Conservation (phyloP, 2,329 filamentous ascomycete species). For the Exophiala sideris region DNA sequence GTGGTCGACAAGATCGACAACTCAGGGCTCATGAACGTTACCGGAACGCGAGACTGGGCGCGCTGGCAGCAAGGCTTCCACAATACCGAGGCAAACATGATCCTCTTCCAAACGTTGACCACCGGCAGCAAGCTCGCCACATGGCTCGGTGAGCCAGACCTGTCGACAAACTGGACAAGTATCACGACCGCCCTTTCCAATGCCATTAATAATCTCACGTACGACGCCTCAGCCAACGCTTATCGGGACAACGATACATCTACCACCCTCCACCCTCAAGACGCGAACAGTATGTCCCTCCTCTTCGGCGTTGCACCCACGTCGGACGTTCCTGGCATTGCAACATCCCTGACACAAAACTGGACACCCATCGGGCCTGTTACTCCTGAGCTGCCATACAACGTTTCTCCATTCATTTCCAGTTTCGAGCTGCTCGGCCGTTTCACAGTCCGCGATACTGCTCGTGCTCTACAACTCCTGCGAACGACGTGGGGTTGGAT, state of each 20-base stretch:
- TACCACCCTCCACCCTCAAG: slow-evolving; percentile 56
- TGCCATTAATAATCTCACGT: slow-evolving; percentile 49
- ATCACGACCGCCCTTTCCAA: slow-evolving; percentile 24
- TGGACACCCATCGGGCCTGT: slow-evolving; percentile 57
- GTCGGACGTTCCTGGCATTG: slow-evolving; percentile 35
- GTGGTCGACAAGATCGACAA: slow-evolving; percentile 44
- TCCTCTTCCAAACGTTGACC: slow-evolving; percentile 54
- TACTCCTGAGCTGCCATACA: slow-evolving; percentile 55
- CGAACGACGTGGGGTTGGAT: slow-evolving; percentile 61
- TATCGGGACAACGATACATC: slow-evolving; percentile 54
- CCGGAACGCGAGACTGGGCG: slow-evolving; percentile 51
- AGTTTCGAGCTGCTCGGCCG: slow-evolving; percentile 60
- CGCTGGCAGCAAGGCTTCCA: slow-evolving; percentile 50
- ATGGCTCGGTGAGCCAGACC: slow-evolving; percentile 45
- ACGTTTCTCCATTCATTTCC: slow-evolving; percentile 58
- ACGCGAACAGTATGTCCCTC: slow-evolving; percentile 57
- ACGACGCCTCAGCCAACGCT: slow-evolving; percentile 47
- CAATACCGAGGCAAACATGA: slow-evolving; percentile 52
- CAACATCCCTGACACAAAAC: slow-evolving; percentile 46
- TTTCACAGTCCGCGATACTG: slow-evolving; percentile 41
- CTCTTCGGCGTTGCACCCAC: slow-evolving; percentile 43
- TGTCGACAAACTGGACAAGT: background rate
- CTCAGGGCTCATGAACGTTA: slow-evolving; percentile 48
- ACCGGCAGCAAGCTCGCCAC: slow-evolving; percentile 52
- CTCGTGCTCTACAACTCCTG: slow-evolving; percentile 55